Conservation (phyloP, 257 asterid species). For the Rubia yunnanensis region DNA sequence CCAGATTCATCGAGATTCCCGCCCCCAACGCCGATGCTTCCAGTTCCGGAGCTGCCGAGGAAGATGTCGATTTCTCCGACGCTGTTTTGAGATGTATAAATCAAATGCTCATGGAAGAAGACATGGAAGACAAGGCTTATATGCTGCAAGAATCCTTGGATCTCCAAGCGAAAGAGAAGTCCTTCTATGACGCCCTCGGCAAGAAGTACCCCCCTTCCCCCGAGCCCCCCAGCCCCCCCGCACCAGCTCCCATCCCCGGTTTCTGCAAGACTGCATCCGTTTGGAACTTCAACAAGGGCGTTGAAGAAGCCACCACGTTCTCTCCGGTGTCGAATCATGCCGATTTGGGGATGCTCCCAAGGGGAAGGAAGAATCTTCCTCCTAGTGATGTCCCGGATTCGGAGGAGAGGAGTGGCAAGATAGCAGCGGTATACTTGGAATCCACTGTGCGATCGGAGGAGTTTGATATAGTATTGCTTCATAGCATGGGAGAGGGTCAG, state of each 20-base stretch:
- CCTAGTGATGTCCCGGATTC: neutral
- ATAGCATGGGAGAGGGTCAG: constrained; percentile 14
- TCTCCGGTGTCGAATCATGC: constrained; percentile 18
- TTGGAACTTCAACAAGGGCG: constrained; percentile 31
- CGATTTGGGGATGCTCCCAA: neutral
- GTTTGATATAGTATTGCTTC: constrained; percentile 21
- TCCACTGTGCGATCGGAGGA: constrained; percentile 15
- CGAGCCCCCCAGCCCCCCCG: neutral
- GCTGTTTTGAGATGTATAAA: constrained; percentile 48
- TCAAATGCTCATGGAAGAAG: constrained; percentile 69
- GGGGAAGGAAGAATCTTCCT: constrained; percentile 15
- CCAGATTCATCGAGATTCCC: constrained; percentile 3
- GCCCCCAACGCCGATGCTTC: neutral
- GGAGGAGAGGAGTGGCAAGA: constrained; percentile 20
- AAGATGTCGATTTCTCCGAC: constrained; percentile 50
- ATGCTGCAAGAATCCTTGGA: constrained; percentile 56
- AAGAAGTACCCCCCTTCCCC: constrained; percentile 44
- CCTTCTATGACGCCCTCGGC: constrained; percentile 60
- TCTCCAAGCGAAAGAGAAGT: constrained; percentile 55
- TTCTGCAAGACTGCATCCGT: constrained; percentile 24
- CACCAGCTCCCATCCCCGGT: constrained; percentile 4
- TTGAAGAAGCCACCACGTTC: constrained; percentile 30
- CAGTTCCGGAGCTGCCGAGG: constrained; percentile 5
- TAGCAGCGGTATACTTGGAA: constrained; percentile 15
- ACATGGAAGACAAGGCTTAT: constrained; percentile 49